A percentile compares a stretch with the other conserved stretches of the same genome.
phyloP scores from a whole-genome alignment of 768 basidiomycete species.

The Xerocomellus chrysenteron region DNA sequence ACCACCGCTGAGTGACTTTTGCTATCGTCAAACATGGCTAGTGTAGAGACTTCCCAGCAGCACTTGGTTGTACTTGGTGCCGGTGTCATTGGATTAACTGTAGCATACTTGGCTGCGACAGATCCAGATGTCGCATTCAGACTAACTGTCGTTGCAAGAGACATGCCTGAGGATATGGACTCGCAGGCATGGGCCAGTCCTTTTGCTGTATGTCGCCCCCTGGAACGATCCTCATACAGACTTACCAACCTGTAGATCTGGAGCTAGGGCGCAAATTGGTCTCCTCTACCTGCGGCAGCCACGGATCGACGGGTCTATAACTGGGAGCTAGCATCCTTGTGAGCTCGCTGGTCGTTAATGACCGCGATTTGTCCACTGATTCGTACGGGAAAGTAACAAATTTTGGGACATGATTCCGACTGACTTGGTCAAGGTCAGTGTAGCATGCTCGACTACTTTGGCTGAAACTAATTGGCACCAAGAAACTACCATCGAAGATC shows the following conservation, averaged over 20 bases:
- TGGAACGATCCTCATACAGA: not conserved
- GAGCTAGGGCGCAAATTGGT: constrained; percentile 47
- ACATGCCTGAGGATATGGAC: constrained; percentile 37
- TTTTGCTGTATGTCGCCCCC: constrained; percentile 41
- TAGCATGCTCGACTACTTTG: not conserved
- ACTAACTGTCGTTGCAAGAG: constrained; percentile 35
- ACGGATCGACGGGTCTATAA: constrained; percentile 32
- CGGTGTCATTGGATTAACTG: constrained; percentile 40
- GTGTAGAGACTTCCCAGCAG: constrained; percentile 1
- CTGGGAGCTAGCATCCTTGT: constrained; percentile 47
- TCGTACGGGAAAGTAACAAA: constrained; percentile 35
- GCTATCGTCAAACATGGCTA: constrained; percentile 13
- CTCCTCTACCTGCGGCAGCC: constrained; percentile 38
- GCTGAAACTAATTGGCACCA: constrained; percentile 2
- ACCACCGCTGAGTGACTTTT: too few relatives aligned
- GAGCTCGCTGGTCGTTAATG: constrained; percentile 12
- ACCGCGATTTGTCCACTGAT: constrained; percentile 4
- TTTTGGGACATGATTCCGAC: constrained; percentile 48
- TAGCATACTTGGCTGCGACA: constrained; percentile 34
- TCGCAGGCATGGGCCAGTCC: constrained; percentile 51
- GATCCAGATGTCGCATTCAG: constrained; percentile 18
- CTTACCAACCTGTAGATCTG: not conserved
- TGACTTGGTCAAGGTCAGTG: constrained; percentile 40
- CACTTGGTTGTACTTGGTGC: constrained; percentile 37
- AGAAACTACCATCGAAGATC: constrained; percentile 40